Base-by-base conservation (phyloP, 352 stramenopile species). In the Blastocystis hominis region DNA sequence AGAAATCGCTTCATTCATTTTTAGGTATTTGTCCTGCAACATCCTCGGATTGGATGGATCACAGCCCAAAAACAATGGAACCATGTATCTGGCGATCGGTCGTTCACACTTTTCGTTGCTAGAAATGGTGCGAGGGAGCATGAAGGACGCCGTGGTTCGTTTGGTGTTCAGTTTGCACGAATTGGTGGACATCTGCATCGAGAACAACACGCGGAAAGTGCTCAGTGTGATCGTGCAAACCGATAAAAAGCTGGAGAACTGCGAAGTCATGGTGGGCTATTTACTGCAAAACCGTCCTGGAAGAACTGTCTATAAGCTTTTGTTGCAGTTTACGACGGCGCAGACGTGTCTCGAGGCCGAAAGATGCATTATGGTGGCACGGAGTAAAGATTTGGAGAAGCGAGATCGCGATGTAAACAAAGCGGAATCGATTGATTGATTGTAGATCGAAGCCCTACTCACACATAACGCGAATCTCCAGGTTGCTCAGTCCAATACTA, bases 351-450 rank as follows among this genome's bases (percentile, higher is more conserved):
- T 75, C 13, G 63, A 75, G 63, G 63, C 63, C 3, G 24, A 75
- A n/a, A n/a, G 63, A 15, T 75, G 63, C 34, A 75, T 75, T n/a
- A 75, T 75, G 63, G 63, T 75, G 15, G 63, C 63, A 36, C 63
- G 63, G 3, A 75, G 47, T n/a, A 75, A 75, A 36, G 63, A 75
- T 1, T 50, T 75, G 63, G 63, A 75, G 63, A 75, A 75, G 63
- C 15, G 63, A 24, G 47, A 75, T 36, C 34, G 63, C 34, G 63
- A 75, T 53, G 63, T 75, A 1, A 17, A 15, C 34, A 5, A 42
- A 15, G 15, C 7, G 13, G 7, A 30, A 30, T 30, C 24, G 34
- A 7, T 10, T 7, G 17, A 17, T 30, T 75, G 36, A 75, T 4
- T 6, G 36, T 75, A 75, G 63, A 75, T 75, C 34, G 24, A 40